Conservation (phyloP, 371 early-diverging fungal genomes). For the Rhizopus stolonifer region DNA sequence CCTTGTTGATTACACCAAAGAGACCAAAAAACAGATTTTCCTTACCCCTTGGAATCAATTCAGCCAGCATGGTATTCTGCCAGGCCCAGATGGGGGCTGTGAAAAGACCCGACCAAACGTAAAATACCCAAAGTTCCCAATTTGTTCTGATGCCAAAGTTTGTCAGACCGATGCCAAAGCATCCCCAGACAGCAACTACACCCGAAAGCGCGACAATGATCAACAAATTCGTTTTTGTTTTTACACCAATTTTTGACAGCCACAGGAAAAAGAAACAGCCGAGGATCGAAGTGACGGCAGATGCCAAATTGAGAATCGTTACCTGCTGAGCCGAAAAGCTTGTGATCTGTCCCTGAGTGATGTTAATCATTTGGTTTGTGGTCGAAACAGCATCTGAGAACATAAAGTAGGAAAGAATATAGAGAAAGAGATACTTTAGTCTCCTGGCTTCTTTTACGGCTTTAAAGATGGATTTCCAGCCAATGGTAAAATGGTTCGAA, state of each 20-base stretch:
- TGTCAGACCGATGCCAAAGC: constrained; percentile 44
- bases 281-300: constrained; percentile 46
- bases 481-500: constrained; percentile 40
- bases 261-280: constrained; percentile 49
- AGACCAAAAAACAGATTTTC: constrained; percentile 64
- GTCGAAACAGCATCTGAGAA: constrained; percentile 63
- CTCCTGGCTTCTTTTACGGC: constrained; percentile 45
- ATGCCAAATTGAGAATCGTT: constrained; percentile 43
- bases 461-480: constrained; percentile 44
- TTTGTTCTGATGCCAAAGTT: constrained; percentile 44
- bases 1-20: constrained; percentile 62
- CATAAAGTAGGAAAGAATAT: constrained; percentile 59
- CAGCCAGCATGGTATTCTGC: constrained; percentile 60
- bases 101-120: constrained; percentile 56
- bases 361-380: constrained; percentile 41
- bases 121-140: constrained; percentile 56
- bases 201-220: constrained; percentile 34
- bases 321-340: constrained; percentile 37
- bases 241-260: constrained; percentile 35
- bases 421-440: constrained; percentile 50
- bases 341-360: constrained; percentile 45
- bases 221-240: constrained; percentile 43
- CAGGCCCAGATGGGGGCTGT: constrained; percentile 61
- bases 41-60: constrained; percentile 56
- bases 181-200: constrained; percentile 45